These are phyloP conservation scores for Sideroxylon spinosum DNA, from an alignment of 179 eudicot genomes.

Conservation along the genomic window DNA sequence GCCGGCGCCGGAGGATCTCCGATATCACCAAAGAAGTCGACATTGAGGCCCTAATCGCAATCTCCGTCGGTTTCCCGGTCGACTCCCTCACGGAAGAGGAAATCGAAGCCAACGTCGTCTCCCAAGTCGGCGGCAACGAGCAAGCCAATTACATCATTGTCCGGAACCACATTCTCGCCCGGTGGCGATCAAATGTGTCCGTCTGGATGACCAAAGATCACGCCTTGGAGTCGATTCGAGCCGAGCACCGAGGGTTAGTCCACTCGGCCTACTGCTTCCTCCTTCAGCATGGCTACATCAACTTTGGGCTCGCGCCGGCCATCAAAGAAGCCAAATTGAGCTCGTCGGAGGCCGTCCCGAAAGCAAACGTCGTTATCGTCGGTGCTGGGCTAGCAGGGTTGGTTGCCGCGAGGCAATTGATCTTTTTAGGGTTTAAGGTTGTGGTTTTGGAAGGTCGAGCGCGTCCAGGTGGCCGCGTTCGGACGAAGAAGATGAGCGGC, in stretches of 20 bases:
- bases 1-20: slow-evolving; percentile 50
- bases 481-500: slow-evolving; percentile 57
- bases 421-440: slow-evolving; percentile 77
- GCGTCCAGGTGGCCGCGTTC: slow-evolving; percentile 82
- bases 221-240: slow-evolving; percentile 38
- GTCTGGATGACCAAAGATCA: slow-evolving; percentile 44
- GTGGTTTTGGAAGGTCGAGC: slow-evolving; percentile 68
- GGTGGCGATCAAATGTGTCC: slow-evolving; percentile 71
- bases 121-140: slow-evolving; percentile 44
- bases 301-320: slow-evolving; percentile 69
- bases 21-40: slow-evolving; percentile 48
- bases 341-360: slow-evolving; percentile 16
- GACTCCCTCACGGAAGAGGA: slow-evolving; percentile 90
- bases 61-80: slow-evolving; percentile 89
- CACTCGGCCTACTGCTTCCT: slow-evolving; percentile 57
- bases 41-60: slow-evolving; percentile 72
- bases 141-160: slow-evolving; percentile 65
- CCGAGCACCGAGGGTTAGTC: slow-evolving; percentile 52
- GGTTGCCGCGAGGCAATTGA: slow-evolving; percentile 72
- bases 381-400: slow-evolving; percentile 91
- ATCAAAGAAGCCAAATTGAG: slow-evolving; percentile 31
- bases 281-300: slow-evolving; percentile 73
- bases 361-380: slow-evolving; percentile 48
- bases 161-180: slow-evolving; percentile 71
- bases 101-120: slow-evolving; percentile 57